Percentiles rank a stretch among this genome's conserved stretches.
phyloP scores from a whole-genome alignment of 495 filamentous ascomycete species.

The Rusavskia elegans region DNA sequence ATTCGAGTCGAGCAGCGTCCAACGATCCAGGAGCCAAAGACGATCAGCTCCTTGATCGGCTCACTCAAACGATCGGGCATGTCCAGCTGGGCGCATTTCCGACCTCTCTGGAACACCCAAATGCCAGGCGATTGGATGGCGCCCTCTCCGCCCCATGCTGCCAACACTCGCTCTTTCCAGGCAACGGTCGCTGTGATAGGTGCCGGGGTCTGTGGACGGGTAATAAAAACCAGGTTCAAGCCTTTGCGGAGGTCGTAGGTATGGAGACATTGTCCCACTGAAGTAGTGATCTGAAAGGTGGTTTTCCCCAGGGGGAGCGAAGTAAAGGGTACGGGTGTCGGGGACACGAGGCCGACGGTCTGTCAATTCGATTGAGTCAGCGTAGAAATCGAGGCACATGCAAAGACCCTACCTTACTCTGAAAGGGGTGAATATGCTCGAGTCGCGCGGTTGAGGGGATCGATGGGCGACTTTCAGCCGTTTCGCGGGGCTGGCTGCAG shows the following conservation, averaged over 20 bases:
- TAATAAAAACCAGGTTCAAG: slow-evolving; percentile 82
- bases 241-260: slow-evolving; percentile 86
- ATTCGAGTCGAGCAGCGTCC: slow-evolving; percentile 59
- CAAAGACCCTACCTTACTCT: slow-evolving; percentile 39
- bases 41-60: slow-evolving; percentile 58
- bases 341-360: slow-evolving; percentile 87
- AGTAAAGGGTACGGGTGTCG: slow-evolving; percentile 77
- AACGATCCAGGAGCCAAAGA: slow-evolving; percentile 86
- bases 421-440: slow-evolving; percentile 81
- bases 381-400: too few relatives aligned
- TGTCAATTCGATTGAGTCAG: slow-evolving; percentile 17
- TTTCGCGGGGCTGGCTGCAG: slow-evolving; percentile 33
- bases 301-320: slow-evolving; percentile 77
- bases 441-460: slow-evolving; percentile 24
- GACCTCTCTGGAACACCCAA: slow-evolving; percentile 95
- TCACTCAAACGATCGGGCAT: slow-evolving; percentile 41
- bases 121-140: slow-evolving; percentile 41
- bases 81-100: slow-evolving; percentile 60
- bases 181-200: slow-evolving; percentile 72
- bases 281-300: slow-evolving; percentile 94
- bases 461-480: slow-evolving; percentile 40
- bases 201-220: slow-evolving; percentile 71
- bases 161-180: slow-evolving; percentile 76
- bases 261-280: slow-evolving; percentile 73
- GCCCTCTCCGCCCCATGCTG: slow-evolving; percentile 59